Base-by-base conservation (phyloP, 441 rosid species). In the Corymbia citriodora region DNA sequence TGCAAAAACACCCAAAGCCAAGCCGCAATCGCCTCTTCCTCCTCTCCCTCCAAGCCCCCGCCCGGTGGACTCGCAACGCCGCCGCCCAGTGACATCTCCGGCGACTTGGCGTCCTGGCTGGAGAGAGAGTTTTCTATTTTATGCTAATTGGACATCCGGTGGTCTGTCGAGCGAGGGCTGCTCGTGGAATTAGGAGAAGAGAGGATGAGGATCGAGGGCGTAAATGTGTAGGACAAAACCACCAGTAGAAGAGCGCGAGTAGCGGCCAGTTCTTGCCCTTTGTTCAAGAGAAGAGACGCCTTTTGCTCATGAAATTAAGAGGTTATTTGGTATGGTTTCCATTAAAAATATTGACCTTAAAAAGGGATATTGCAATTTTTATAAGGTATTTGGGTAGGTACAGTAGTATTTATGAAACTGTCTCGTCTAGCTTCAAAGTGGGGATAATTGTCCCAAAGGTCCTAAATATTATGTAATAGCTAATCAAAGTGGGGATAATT, bases 381-480 rank as follows among this genome's bases (percentile, higher is more conserved):
- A 17, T 70, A 33, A 33, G 81, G 4, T 16, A 0, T 17, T 0
- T 33, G 21, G 8, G 74, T 17, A 68, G 45, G 19, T 31, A 2
- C 79, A 9, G 4, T 23, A 33, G 19, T 4, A 70, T 17, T 17
- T 0, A 4, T 0, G 8, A 70, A 70, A 33, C 48, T 2, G 10
- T 33, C 81, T 70, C 81, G 17, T 70, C 48, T 33, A 16, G 79
- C 15, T 68, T 68, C 23, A 68, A 17, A 31, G 36, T 10, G 23
- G 0, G 12, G 40, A 65, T 8, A 65, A 65, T n/a, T 68, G 2
- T 63, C n/a, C 2, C 27, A 63, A 63, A 63, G 4, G 1, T 16
- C 1, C 0, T 16, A 68, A 68, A 68, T 8, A 3, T 31, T 33
- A 33, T 33, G 33, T 33, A 33, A 33, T 33, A 33, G 33, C 33